These are phyloP conservation scores for Beauveria pseudobassiana DNA, from an alignment of 2,329 filamentous ascomycete genomes.

Conservation along the genomic window DNA sequence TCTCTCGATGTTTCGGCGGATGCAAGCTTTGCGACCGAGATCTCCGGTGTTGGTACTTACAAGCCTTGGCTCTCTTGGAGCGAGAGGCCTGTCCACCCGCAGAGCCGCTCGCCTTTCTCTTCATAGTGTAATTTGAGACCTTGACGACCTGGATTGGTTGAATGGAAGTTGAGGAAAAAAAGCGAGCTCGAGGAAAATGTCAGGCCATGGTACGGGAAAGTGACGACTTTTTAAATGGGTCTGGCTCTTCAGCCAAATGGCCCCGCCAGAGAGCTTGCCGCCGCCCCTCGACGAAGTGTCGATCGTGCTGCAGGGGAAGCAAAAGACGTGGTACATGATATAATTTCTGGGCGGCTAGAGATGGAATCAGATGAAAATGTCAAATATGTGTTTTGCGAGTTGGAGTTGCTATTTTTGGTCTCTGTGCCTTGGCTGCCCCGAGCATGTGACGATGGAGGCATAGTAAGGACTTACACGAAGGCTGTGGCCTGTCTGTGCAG, in stretches of 20 bases:
- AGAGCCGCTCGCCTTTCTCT: slow-evolving; percentile 9
- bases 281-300: neutral
- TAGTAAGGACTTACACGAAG: no score
- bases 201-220: slow-evolving; percentile 6
- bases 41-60: neutral
- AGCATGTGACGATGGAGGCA: no score
- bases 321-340: neutral
- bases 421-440: neutral
- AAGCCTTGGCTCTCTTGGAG: slow-evolving; percentile 3
- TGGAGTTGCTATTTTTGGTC: neutral
- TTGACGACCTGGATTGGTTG: neutral
- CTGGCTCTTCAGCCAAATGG: neutral
- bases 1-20: neutral
- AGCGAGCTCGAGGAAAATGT: neutral
- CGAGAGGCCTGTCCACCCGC: neutral
- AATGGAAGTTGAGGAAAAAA: neutral
- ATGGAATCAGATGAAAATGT: no score
- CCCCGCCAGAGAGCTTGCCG: neutral
- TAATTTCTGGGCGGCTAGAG: neutral
- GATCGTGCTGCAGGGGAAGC: neutral
- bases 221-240: slow-evolving; percentile 11
- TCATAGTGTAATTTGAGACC: neutral
- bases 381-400: neutral
- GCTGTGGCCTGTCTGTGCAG: no score
- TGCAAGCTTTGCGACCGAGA: neutral